Base-by-base conservation (phyloP, 441 rosid species). In the Erodium trifolium region DNA sequence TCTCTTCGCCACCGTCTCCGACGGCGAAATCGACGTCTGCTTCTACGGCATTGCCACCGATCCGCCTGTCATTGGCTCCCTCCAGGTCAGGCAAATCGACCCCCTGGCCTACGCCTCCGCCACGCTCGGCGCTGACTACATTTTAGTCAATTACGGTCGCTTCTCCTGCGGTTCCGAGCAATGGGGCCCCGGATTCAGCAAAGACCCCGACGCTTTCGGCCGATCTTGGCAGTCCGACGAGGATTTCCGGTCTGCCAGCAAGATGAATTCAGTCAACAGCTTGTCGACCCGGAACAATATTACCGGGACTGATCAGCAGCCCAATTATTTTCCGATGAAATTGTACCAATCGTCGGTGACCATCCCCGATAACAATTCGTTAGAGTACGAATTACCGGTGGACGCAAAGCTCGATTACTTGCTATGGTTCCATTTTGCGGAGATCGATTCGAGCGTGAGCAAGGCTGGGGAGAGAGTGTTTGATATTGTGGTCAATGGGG, bases 1-100 rank as follows among this genome's bases (percentile, higher is more conserved):
- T 84, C 95, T 92, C 34, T 85, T 87, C 70, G 92, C 91, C 1
- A 87, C 84, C 67, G 85, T 95, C 65, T 67, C 69, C 7, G 97
- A 89, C 78, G 90, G 92, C 3, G 88, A 88, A 41, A 89, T 86
- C 0, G 98, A 89, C 66, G 47, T 95, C 39, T 95, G 99, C 68
- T 90, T 95, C 70, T 90, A 88, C 80, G 88, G 97, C 75, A 82
- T 95, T 49, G 98, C 97, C 60, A 95, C 99, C n/a, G 97, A 95
- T 68, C 83, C 97, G 70, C 97, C 98, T 4, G 81, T 90, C 27
- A 77, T 95, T 7, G 97, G 93, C 39, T 88, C 98, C 0, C 83
- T 95, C 10, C 88, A 90, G 64, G 72, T 95, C 62, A 72, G 83
- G 5, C 94, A 88, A 72, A 77, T 90, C 72, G 97, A 95, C 73